Conservation (phyloP, 352 stramenopile genomes). For the Lagenidium giganteum region DNA sequence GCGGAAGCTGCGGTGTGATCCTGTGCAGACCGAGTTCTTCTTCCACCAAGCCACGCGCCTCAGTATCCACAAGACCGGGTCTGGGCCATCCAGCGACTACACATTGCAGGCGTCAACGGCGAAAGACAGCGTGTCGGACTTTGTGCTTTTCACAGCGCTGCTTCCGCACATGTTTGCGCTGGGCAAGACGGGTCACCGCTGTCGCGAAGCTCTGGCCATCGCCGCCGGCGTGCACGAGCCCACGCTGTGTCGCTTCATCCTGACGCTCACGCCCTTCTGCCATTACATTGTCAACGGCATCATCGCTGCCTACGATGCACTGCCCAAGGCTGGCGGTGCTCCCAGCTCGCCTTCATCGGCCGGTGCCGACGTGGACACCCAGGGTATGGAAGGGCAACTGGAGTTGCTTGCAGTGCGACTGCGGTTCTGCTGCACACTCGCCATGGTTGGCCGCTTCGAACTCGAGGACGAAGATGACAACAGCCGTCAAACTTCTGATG, state of each 20-base stretch:
- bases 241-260: slow-evolving; percentile 58
- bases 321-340: slow-evolving; percentile 72
- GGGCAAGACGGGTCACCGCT: slow-evolving; percentile 66
- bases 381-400: slow-evolving; percentile 40
- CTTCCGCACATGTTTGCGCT: slow-evolving; percentile 73
- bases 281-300: slow-evolving; percentile 73
- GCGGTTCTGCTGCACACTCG: slow-evolving; percentile 68
- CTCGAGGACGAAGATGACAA: slow-evolving; percentile 41
- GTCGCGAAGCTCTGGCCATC: slow-evolving; percentile 66
- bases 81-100: too few relatives aligned
- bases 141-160: slow-evolving; percentile 70
- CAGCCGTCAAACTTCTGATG: too few relatives aligned
- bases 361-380: too few relatives aligned
- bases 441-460: slow-evolving; percentile 65
- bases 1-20: slow-evolving; percentile 70
- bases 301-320: slow-evolving; percentile 57
- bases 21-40: slow-evolving; percentile 78
- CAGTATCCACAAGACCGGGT: slow-evolving; percentile 11
- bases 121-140: slow-evolving; percentile 45
- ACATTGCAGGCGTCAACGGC: too few relatives aligned
- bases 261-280: slow-evolving; percentile 74
- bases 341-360: too few relatives aligned
- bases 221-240: slow-evolving; percentile 60
- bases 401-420: slow-evolving; percentile 42
- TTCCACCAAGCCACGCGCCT: slow-evolving; percentile 52